Evolutionary conservation across 257 asterid species (phyloP).

Genomic region (Eucommia ulmoides): DNA sequence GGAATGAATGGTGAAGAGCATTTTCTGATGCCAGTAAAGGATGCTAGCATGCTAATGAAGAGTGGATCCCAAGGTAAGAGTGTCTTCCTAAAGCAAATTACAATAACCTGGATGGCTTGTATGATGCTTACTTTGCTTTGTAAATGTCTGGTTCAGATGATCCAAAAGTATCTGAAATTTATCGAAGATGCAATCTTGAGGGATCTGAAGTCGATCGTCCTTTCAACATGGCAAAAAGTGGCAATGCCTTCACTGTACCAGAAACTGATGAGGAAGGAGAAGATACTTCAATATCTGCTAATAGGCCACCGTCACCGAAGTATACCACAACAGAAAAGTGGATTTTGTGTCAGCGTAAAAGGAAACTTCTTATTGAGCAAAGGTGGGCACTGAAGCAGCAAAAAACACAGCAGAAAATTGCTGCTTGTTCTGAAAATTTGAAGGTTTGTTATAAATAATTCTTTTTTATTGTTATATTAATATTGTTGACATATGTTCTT

Average conservation of each 20-base stretch:
- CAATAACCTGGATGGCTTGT: conserved; percentile 49
- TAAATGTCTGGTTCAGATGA: conserved; percentile 7
- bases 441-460: conserved; percentile 41
- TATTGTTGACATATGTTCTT: too few relatives aligned
- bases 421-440: conserved; percentile 57
- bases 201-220: background rate
- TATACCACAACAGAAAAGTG: conserved; percentile 65
- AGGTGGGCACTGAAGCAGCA: conserved; percentile 64
- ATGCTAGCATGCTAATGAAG: conserved; percentile 26
- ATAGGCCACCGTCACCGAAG: conserved; percentile 64
- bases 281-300: conserved; percentile 33
- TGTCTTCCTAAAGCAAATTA: too few relatives aligned
- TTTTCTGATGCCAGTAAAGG: conserved; percentile 31
- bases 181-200: background rate
- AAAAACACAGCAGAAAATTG: conserved; percentile 62
- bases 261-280: conserved; percentile 62
- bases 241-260: conserved; percentile 17
- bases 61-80: conserved; percentile 33
- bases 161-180: conserved; percentile 3
- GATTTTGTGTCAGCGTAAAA: conserved; percentile 63
- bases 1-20: conserved; percentile 46
- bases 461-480: too few relatives aligned
- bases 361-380: conserved; percentile 48
- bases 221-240: conserved; percentile 15
- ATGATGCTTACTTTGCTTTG: background rate